Percentiles rank a stretch among this genome's conserved stretches.
These are phyloP conservation scores for Fonsecaea monophora DNA, from an alignment of 2,329 filamentous ascomycete genomes.

Conservation along the genomic window DNA sequence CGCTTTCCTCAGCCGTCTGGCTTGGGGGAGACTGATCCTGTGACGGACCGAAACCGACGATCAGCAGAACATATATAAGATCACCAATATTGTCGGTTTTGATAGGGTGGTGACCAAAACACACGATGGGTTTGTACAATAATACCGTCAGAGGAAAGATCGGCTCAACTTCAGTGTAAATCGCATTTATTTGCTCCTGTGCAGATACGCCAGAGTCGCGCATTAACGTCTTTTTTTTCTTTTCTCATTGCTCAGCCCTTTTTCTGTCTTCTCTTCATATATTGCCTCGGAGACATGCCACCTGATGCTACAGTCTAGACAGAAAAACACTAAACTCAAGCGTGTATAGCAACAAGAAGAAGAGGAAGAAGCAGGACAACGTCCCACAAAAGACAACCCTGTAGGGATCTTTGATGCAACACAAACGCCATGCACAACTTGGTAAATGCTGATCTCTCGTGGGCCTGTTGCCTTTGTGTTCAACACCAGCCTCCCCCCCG, in stretches of 20 bases:
- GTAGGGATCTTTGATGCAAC: background rate
- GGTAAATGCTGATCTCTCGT: constrained; percentile 4
- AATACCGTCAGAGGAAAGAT: background rate
- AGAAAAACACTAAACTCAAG: background rate
- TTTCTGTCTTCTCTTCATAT: constrained; percentile 4
- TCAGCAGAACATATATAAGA: background rate
- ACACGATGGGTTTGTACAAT: background rate
- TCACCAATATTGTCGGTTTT: background rate
- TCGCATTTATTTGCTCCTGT: background rate
- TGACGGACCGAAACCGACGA: background rate
- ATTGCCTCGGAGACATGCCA: background rate
- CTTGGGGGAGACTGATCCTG: background rate
- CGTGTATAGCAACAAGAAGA: background rate
- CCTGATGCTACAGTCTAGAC: constrained; percentile 4
- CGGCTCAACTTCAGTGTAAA: background rate
- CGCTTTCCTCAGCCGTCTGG: background rate
- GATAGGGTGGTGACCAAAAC: too few species aligned
- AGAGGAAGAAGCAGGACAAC: background rate
- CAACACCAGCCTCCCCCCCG: background rate
- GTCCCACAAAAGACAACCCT: background rate
- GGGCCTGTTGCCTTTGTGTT: background rate
- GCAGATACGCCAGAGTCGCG: background rate
- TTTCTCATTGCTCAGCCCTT: background rate
- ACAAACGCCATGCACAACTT: background rate
- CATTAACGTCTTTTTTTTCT: background rate